phyloP scores from a whole-genome alignment of 2,329 filamentous ascomycete species.

The Cercospora sp. region DNA sequence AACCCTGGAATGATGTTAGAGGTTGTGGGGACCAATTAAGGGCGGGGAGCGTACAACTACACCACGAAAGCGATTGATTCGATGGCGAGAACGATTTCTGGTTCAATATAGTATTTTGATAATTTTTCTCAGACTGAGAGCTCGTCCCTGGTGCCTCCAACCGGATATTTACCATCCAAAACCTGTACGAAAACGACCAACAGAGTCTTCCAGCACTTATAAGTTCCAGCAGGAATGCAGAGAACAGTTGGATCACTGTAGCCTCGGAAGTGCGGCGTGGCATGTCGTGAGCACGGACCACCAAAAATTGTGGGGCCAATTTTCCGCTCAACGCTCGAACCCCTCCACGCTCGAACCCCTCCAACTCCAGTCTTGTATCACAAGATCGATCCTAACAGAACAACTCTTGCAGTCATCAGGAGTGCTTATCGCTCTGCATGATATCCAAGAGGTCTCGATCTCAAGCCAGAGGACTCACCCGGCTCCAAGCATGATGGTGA shows the following conservation, averaged over 20 bases:
- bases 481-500: no score
- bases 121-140: no score
- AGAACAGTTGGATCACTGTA: background rate
- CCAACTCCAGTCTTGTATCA: background rate
- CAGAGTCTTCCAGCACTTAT: background rate
- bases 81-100: fast-evolving
- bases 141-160: background rate
- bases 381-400: background rate
- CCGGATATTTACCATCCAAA: background rate
- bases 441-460: background rate
- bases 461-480: background rate
- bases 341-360: no score
- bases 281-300: background rate
- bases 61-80: background rate
- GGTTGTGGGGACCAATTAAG: no score
- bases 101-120: fast-evolving
- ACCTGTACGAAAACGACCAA: background rate
- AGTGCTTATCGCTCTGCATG: background rate
- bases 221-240: background rate
- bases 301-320: background rate
- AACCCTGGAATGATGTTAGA: slow-evolving; percentile 33
- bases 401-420: background rate
- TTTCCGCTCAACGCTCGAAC: background rate
- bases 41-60: no score
- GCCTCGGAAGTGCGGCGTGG: background rate